Percentiles rank a stretch among this genome's conserved stretches.
phyloP scores from a whole-genome alignment of 441 rosid genomes.

The Gossypium davidsonii region DNA sequence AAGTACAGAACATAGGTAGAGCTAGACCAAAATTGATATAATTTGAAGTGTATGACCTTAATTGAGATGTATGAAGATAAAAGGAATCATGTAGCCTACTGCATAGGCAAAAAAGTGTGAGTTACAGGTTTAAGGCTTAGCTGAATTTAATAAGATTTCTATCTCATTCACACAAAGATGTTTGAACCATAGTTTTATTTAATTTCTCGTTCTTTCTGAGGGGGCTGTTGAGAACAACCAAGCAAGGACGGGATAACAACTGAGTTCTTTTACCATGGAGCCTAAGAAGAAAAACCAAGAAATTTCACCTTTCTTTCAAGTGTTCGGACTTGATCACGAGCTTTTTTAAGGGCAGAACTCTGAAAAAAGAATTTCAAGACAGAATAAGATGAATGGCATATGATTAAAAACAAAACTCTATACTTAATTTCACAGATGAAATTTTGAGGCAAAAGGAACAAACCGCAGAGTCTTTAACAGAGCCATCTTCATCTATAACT shows the following conservation, averaged over 20 bases:
- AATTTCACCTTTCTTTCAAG: conserved; percentile 67
- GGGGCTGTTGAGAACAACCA: neutral
- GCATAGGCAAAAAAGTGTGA: neutral
- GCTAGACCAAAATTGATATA: neutral
- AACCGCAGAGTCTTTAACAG: conserved; percentile 80
- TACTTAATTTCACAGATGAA: neutral
- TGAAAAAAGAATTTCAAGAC: conserved; percentile 12
- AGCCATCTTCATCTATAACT: conserved; percentile 72
- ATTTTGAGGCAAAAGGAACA: conserved; percentile 25
- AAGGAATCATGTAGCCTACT: neutral
- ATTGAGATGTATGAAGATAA: neutral
- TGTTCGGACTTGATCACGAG: conserved; percentile 54
- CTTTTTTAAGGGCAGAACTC: conserved; percentile 67
- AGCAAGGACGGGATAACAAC: neutral
- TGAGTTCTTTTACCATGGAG: neutral
- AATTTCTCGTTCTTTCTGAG: neutral
- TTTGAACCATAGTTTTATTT: neutral
- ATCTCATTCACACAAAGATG: neutral
- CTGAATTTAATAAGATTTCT: neutral
- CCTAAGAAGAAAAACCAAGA: neutral
- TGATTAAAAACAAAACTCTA: neutral
- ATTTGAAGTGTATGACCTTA: conserved; percentile 1
- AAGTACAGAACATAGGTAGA: neutral
- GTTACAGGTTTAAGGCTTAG: neutral
- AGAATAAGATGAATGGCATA: neutral